Conservation (phyloP, 805 yeast species). For the Wickerhamomyces tratensis region DNA sequence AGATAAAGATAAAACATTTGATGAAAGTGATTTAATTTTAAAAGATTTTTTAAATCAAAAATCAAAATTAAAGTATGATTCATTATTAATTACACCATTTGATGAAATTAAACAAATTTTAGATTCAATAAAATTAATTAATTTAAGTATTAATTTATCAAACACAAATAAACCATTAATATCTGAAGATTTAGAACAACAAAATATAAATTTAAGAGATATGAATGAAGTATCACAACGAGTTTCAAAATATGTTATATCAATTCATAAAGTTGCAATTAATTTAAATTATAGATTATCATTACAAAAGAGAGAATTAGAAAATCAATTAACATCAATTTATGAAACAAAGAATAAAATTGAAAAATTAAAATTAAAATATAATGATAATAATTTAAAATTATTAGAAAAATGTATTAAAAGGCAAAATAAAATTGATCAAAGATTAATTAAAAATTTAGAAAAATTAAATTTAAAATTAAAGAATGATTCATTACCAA, state of each 20-base stretch:
- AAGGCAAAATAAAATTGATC: conserved; percentile 24
- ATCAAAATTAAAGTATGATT: too few relatives aligned
- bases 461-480: conserved; percentile 15
- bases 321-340: conserved; percentile 26
- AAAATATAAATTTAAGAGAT: conserved; percentile 6
- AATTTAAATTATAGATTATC: conserved; percentile 24
- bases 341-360: conserved; percentile 14
- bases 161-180: background rate
- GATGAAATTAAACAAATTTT: conserved; percentile 1
- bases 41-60: too few relatives aligned
- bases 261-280: conserved; percentile 23
- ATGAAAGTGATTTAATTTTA: too few relatives aligned
- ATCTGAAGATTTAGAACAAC: background rate
- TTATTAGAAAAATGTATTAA: conserved; percentile 11
- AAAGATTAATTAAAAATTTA: conserved; percentile 22
- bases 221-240: conserved; percentile 15
- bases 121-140: conserved; percentile 11
- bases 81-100: too few relatives aligned
- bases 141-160: conserved; percentile 1
- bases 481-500: conserved; percentile 17
- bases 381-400: conserved; percentile 3
- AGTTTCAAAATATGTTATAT: conserved; percentile 5
- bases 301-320: conserved; percentile 32
- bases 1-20: too few relatives aligned
- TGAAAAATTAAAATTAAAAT: conserved; percentile 6